Conservation (phyloP, 306 rosid species). For the Luffa aegyptiaca region DNA sequence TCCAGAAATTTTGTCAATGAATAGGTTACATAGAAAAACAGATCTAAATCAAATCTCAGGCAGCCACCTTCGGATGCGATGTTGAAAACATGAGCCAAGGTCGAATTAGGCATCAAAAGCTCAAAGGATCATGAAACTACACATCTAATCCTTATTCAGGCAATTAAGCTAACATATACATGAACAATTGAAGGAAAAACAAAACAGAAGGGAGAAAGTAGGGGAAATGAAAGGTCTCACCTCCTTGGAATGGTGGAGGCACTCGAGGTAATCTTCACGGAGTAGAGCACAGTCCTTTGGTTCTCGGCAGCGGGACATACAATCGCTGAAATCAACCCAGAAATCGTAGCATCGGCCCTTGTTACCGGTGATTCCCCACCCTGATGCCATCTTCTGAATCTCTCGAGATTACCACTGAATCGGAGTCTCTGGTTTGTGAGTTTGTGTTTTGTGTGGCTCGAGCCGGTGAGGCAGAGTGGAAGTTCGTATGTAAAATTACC, state of each 20-base stretch:
- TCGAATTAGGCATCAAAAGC: not conserved
- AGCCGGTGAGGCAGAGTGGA: not conserved
- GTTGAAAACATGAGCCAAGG: not conserved
- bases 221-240: slow-evolving; percentile 13
- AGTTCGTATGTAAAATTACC: not conserved
- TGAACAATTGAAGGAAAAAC: not conserved
- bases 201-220: not conserved
- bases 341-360: slow-evolving; percentile 98
- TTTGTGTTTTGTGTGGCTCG: slow-evolving; percentile 4
- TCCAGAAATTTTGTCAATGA: not conserved
- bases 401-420: not conserved
- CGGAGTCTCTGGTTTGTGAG: not conserved
- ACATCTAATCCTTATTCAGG: not conserved
- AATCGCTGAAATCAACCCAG: slow-evolving; percentile 97
- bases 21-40: not conserved
- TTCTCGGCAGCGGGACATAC: slow-evolving; percentile 94
- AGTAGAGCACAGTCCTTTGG: slow-evolving; percentile 86
- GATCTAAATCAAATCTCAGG: not conserved
- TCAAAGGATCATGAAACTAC: not conserved
- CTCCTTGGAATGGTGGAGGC: slow-evolving; percentile 99
- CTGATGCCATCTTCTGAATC: slow-evolving; percentile 58
- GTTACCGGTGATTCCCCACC: slow-evolving; percentile 96
- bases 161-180: not conserved
- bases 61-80: not conserved
- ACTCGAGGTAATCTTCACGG: slow-evolving; percentile 97